phyloP scores from a whole-genome alignment of 2,329 filamentous ascomycete genomes.

The Corinectria fuckeliana region DNA sequence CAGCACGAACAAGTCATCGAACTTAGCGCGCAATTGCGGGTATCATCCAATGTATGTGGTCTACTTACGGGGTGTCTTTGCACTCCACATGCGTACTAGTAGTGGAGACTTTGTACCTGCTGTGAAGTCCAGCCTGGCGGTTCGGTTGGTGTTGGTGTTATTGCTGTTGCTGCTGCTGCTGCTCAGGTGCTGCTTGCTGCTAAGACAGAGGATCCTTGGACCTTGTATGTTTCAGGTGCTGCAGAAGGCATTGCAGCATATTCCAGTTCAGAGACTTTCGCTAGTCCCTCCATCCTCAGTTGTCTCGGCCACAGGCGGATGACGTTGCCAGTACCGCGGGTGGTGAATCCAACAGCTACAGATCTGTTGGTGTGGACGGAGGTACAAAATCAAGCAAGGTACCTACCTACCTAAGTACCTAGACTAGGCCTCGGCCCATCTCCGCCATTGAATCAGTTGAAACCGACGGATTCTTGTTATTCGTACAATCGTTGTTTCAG shows the following conservation, averaged over 20 bases:
- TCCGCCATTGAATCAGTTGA: not conserved
- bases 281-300: not conserved
- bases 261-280: not conserved
- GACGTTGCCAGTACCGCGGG: constrained; percentile 6
- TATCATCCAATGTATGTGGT: not conserved
- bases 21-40: constrained; percentile 3
- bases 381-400: no score
- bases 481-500: not conserved
- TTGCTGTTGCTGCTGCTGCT: no score
- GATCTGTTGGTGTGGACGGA: no score
- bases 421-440: not conserved
- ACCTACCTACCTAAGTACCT: no score
- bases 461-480: not conserved
- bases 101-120: not conserved
- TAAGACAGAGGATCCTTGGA: constrained; percentile 2
- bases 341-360: not conserved
- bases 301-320: not conserved
- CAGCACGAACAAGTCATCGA: constrained; percentile 9
- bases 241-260: not conserved
- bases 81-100: no score
- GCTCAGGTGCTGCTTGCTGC: no score
- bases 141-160: constrained; percentile 5
- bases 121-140: constrained; percentile 1
- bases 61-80: not conserved
- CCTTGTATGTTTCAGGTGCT: not conserved